These are phyloP conservation scores for Pseudogymnoascus sp. DNA, from an alignment of 2,329 filamentous ascomycete genomes.

Conservation along the genomic window DNA sequence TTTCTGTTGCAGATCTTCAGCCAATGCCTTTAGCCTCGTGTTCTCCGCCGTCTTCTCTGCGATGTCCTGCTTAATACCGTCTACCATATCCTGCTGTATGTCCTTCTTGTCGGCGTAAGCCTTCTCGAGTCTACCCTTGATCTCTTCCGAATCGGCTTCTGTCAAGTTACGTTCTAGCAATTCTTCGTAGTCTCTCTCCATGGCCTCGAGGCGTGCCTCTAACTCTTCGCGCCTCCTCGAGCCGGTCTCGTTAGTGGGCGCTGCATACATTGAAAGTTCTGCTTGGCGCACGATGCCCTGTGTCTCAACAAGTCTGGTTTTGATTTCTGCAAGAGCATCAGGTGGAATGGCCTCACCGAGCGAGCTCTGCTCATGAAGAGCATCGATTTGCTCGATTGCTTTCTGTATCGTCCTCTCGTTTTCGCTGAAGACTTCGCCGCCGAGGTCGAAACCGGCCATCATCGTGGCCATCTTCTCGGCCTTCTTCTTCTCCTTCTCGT, in stretches of 20 bases:
- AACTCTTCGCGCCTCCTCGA: constrained; percentile 65
- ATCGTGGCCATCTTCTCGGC: constrained; percentile 99
- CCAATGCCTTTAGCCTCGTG: constrained; percentile 66
- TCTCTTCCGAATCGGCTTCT: constrained; percentile 71
- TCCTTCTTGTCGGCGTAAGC: constrained; percentile 70
- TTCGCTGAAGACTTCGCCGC: constrained; percentile 84
- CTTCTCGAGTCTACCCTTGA: constrained; percentile 71
- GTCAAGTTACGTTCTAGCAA: constrained; percentile 71
- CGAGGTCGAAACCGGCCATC: constrained; percentile 98
- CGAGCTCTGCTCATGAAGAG: constrained; percentile 66
- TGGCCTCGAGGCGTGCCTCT: constrained; percentile 62
- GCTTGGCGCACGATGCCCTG: constrained; percentile 90
- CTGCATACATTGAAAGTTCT: constrained; percentile 69
- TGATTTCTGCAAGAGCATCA: constrained; percentile 71
- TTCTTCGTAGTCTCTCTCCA: constrained; percentile 79
- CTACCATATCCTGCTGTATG: constrained; percentile 62
- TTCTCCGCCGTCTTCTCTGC: constrained; percentile 74
- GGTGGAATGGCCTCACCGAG: constrained; percentile 72
- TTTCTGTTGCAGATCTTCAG: constrained; percentile 71
- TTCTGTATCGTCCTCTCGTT: constrained; percentile 81
- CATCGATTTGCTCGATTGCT: constrained; percentile 75
- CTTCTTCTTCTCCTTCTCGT: constrained; percentile 98
- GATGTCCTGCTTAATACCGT: constrained; percentile 70
- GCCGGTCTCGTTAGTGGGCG: constrained; percentile 55
- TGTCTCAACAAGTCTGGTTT: constrained; percentile 73